phyloP scores from a whole-genome alignment of 306 rosid species.

The Dicorynia guianensis region DNA sequence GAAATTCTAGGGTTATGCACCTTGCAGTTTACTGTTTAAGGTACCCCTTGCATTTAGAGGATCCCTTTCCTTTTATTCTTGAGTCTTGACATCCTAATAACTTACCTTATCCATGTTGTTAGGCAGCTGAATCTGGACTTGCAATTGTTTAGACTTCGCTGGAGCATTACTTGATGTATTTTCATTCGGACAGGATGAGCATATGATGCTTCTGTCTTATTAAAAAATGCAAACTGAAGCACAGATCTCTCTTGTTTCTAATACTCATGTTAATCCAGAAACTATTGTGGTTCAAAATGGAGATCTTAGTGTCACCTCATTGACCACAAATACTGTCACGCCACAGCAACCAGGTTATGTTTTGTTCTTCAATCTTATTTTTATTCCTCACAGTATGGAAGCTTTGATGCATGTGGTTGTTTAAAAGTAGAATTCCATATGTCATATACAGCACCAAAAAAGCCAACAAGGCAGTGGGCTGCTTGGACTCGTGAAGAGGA shows the following conservation, averaged over 20 bases:
- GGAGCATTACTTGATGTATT: constrained; percentile 30
- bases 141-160: neutral
- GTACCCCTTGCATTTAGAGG: too few species aligned
- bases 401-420: constrained; percentile 30
- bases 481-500: constrained; percentile 99
- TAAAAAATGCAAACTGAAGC: constrained; percentile 60
- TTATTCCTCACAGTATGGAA: neutral
- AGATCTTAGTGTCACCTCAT: constrained; percentile 57
- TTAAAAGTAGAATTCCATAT: constrained; percentile 35
- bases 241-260: constrained; percentile 47
- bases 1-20: too few species aligned
- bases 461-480: constrained; percentile 98
- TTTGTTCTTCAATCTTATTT: neutral
- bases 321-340: constrained; percentile 46
- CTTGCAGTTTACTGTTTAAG: too few species aligned
- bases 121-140: constrained; percentile 36
- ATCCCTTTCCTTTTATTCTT: neutral
- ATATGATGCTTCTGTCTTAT: neutral
- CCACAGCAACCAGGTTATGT: constrained; percentile 68
- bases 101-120: constrained; percentile 15
- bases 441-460: constrained; percentile 63
- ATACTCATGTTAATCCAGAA: constrained; percentile 54
- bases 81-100: neutral
- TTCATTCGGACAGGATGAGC: constrained; percentile 37
- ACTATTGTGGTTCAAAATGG: constrained; percentile 56